Evolutionary conservation across 768 basidiomycete genomes (phyloP).

Genomic region (Mycena epipterygia): DNA sequence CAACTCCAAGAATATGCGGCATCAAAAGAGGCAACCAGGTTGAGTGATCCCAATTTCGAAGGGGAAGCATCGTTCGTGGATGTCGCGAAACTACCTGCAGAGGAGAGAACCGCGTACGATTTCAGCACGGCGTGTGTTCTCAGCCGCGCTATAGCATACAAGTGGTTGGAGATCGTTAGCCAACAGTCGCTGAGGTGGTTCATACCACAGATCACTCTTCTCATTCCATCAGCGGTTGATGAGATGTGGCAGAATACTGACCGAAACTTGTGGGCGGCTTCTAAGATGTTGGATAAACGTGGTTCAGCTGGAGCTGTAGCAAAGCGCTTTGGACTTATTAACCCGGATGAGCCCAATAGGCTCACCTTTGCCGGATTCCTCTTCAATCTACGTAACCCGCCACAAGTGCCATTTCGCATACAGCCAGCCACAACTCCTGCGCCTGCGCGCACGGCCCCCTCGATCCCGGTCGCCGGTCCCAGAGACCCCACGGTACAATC

Average conservation of each 20-base stretch:
- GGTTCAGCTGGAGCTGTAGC: not conserved
- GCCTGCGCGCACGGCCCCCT: not conserved
- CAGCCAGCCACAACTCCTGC: not conserved
- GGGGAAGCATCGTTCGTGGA: not conserved
- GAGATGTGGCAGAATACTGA: constrained; percentile 25
- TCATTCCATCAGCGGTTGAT: constrained; percentile 1
- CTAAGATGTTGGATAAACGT: constrained; percentile 16
- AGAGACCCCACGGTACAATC: constrained; percentile 23
- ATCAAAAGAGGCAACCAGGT: not conserved
- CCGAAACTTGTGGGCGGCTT: constrained; percentile 22
- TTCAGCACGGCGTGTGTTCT: not conserved
- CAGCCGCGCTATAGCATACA: not conserved
- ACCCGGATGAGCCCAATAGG: constrained; percentile 23
- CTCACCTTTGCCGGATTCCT: constrained; percentile 20
- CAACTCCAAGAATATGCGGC: not conserved
- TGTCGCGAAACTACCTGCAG: not conserved
- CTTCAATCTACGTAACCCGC: not conserved
- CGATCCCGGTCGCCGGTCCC: constrained; percentile 22
- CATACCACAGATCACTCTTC: not conserved
- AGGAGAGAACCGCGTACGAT: not conserved
- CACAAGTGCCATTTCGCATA: not conserved
- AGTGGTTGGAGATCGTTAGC: not conserved
- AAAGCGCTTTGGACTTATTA: constrained; percentile 27
- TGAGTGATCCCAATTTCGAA: not conserved
- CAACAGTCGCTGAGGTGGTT: not conserved